phyloP scores from a whole-genome alignment of 2,329 filamentous ascomycete genomes.

The Blastomyces silverae region DNA sequence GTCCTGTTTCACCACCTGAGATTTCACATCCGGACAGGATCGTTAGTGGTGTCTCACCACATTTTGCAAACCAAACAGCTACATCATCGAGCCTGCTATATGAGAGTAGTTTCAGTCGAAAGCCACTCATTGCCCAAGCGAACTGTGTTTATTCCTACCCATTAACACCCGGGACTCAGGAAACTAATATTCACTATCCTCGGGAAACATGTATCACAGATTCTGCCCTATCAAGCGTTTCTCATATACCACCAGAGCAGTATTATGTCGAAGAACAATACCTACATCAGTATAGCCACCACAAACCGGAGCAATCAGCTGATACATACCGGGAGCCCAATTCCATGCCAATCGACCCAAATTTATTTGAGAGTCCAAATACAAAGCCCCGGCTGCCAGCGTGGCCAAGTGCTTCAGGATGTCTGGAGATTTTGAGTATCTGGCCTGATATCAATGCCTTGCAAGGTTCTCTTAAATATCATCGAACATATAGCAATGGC shows the following conservation, averaged over 20 bases:
- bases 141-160: background rate
- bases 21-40: background rate
- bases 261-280: constrained; percentile 2
- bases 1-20: background rate
- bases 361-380: constrained; percentile 1
- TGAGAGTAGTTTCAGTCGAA: background rate
- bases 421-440: background rate
- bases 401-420: background rate
- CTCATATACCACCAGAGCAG: background rate
- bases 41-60: background rate
- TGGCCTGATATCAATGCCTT: background rate
- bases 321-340: background rate
- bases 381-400: background rate
- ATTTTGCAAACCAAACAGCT: background rate
- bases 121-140: no score
- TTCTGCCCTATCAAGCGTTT: background rate
- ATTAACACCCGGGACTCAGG: background rate
- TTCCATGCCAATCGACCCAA: constrained; percentile 1
- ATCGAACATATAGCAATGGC: background rate
- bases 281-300: background rate
- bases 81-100: background rate
- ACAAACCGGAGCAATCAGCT: background rate
- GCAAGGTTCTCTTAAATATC: background rate
- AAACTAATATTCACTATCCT: background rate
- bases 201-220: background rate